These are phyloP conservation scores for Colletotrichum navitas DNA, from an alignment of 2,329 filamentous ascomycete species.

Conservation along the genomic window DNA sequence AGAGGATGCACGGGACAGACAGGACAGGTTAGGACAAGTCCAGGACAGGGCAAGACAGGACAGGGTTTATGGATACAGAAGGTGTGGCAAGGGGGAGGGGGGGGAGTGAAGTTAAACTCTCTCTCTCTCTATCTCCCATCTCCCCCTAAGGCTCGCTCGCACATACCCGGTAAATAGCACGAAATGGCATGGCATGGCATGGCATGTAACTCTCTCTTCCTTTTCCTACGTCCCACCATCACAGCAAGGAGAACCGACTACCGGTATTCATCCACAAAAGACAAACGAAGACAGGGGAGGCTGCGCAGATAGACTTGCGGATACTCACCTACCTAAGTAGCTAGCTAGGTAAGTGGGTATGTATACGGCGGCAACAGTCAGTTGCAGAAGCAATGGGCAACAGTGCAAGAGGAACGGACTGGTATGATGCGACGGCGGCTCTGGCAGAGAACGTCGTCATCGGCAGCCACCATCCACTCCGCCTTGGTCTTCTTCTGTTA, in stretches of 20 bases:
- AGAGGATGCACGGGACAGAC: background rate
- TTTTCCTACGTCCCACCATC: background rate
- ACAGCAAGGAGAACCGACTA: background rate
- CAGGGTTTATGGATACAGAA: constrained; percentile 31
- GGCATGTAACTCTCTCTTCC: background rate
- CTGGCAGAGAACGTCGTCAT: background rate
- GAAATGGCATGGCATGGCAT: background rate
- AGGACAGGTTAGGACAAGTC: constrained; percentile 32
- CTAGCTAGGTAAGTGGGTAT: too few species aligned
- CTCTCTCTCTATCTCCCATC: background rate
- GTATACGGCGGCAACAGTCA: background rate
- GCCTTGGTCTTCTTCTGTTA: background rate
- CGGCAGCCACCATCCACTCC: background rate
- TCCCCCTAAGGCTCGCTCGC: background rate
- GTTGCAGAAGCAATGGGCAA: background rate
- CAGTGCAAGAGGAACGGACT: background rate
- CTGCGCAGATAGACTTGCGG: background rate
- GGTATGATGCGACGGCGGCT: background rate
- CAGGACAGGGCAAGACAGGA: constrained; percentile 38
- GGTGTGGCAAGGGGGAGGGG: background rate
- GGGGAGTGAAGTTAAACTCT: constrained; percentile 27
- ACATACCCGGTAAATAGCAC: background rate
- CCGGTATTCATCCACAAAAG: too few species aligned
- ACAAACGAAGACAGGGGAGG: background rate
- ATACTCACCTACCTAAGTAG: too few species aligned